Base-by-base conservation (phyloP, 345 rosid genomes). In the Eucalyptus guilfoylei region DNA sequence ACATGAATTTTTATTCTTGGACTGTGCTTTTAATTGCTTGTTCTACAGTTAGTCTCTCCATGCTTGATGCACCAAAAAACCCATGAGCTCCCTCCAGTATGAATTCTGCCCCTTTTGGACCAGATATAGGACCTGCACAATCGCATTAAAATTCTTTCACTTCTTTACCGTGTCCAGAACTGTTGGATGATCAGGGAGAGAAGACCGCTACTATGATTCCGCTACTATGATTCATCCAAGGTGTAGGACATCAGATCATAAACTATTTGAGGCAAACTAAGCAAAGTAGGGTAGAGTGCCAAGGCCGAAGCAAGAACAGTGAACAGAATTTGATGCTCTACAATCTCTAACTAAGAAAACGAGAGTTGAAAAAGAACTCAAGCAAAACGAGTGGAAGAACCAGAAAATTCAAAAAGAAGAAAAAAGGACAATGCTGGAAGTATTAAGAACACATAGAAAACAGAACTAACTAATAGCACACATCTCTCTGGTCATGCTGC, bases 31-130 rank as follows among this genome's bases (percentile, higher is more conserved):
- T 95, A 91, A 96, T 95, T 86, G 97, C 98, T 88, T 94, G 94
- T 88, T 96, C 99, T 88, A 96, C 98, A 1, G 98, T 98, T 48
- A 97, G 94, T 90, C 98, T 95, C 93, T 97, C 99, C 97, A 96
- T 96, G 96, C 98, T 96, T 83, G 98, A 97, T 87, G 97, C 99
- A 48, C 99, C 98, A 88, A 95, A 97, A 91, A 97, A 97, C 54
- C 99, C 99, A 92, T 96, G 98, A 49, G 96, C 97, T 88, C 96
- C 96, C 64, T 91, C 89, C 91, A 96, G 80, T 87, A 96, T 88
- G 87, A 92, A 96, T 89, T 96, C 97, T 54, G 98, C 98, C 80
- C 96, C 99, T 67, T 45, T 90, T 86, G 97, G 96, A 89, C 96
- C 94, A 9, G 96, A 96, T 92, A 96, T 96, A 24, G 99, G 97